Evolutionary conservation across 768 basidiomycete genomes (phyloP).

Genomic region (Termitomyces sp.): DNA sequence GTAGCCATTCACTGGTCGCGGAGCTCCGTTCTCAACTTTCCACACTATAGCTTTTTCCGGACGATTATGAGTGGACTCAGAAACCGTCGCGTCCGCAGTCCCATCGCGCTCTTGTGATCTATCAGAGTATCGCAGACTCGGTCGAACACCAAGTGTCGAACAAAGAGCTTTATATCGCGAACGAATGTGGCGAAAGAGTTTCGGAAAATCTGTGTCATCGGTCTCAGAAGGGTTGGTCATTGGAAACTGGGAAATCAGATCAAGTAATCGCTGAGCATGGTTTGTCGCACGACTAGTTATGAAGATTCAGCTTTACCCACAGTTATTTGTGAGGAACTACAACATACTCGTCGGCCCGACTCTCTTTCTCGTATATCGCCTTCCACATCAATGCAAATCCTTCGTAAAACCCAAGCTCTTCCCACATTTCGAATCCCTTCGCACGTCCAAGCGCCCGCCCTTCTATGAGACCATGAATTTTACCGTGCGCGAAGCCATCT

Average conservation of each 20-base stretch:
- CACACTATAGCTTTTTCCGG: slow-evolving; percentile 1
- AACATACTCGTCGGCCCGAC: slow-evolving; percentile 44
- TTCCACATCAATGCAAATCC: slow-evolving; percentile 78
- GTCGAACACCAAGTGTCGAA: slow-evolving; percentile 66
- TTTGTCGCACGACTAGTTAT: slow-evolving; percentile 45
- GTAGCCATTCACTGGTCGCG: slow-evolving; percentile 3
- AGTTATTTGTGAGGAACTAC: neutral
- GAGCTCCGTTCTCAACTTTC: slow-evolving; percentile 7
- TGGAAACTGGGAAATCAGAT: slow-evolving; percentile 73
- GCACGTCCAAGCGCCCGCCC: slow-evolving; percentile 84
- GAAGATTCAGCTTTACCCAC: neutral
- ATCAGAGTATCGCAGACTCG: slow-evolving; percentile 31
- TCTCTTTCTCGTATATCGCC: slow-evolving; percentile 38
- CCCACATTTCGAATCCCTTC: slow-evolving; percentile 95
- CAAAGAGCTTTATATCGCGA: slow-evolving; percentile 87
- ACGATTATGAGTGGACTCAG: slow-evolving; percentile 3
- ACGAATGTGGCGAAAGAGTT: slow-evolving; percentile 77
- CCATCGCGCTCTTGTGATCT: slow-evolving; percentile 17
- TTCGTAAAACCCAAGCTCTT: slow-evolving; percentile 92
- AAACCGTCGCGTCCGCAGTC: slow-evolving; percentile 4
- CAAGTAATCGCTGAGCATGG: slow-evolving; percentile 66
- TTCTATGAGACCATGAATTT: slow-evolving; percentile 86
- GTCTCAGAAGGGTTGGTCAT: slow-evolving; percentile 60
- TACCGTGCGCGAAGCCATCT: slow-evolving; percentile 80
- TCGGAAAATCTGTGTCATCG: slow-evolving; percentile 60